A percentile compares a stretch with the other conserved stretches of the same genome.
phyloP scores from a whole-genome alignment of 768 basidiomycete species.

The Rossbeevera mucosa region DNA sequence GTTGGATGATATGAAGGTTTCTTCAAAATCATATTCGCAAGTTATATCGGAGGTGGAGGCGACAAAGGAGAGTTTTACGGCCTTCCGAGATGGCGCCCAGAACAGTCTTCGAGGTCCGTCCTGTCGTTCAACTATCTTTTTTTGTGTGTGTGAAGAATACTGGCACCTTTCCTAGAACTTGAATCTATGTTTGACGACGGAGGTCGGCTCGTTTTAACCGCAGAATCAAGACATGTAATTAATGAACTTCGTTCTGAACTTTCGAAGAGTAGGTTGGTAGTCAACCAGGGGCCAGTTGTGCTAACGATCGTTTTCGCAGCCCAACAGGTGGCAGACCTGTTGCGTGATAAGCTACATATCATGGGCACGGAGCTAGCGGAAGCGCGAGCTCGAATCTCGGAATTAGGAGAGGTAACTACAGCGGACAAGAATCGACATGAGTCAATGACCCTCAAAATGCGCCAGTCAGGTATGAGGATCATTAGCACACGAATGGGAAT shows the following conservation, averaged over 20 bases:
- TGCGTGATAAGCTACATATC: conserved; percentile 42
- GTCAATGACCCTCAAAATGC: conserved; percentile 18
- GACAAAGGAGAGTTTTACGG: conserved; percentile 22
- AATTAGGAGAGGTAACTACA: conserved; percentile 31
- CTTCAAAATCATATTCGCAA: conserved; percentile 19
- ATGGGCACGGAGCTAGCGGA: conserved; percentile 42
- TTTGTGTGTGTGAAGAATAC: not conserved
- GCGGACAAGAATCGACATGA: conserved; percentile 23
- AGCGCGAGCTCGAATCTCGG: conserved; percentile 34
- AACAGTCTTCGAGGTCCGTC: conserved; percentile 27
- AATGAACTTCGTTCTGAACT: conserved; percentile 35
- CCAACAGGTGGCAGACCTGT: conserved; percentile 46
- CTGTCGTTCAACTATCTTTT: not conserved
- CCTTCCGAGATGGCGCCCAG: conserved; percentile 20
- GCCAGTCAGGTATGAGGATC: conserved; percentile 23
- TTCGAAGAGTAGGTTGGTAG: conserved; percentile 27
- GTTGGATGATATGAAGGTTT: conserved; percentile 26
- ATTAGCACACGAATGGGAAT: not conserved
- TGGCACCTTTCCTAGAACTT: conserved; percentile 18
- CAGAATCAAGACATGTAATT: conserved; percentile 27
- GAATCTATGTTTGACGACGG: conserved; percentile 27
- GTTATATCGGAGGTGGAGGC: conserved; percentile 23
- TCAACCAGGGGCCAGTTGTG: not conserved
- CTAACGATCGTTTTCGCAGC: conserved; percentile 28
- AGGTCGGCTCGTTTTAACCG: conserved; percentile 23